Base-by-base conservation (phyloP, 495 filamentous ascomycete species). In the Xylaria castorea region DNA sequence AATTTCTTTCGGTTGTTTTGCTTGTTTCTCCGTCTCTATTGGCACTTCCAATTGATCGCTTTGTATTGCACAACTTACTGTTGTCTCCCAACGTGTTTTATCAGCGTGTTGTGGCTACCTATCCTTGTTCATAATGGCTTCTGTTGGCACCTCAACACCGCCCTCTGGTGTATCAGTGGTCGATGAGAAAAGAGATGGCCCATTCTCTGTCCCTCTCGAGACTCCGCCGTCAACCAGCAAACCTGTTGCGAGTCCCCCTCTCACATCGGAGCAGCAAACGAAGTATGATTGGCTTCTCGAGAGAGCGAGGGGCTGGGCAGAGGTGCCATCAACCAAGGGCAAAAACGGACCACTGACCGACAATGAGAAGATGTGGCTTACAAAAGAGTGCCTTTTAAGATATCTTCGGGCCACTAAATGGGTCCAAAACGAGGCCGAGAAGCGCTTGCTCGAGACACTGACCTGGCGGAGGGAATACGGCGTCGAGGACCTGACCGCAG, bases 361-460 rank as follows among this genome's bases (percentile, higher is more conserved):
- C 42, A 85, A 86, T 60, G 96, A 99, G 84, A 91, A 87, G 77
- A 89, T 97, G 83, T 99, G 92, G 89, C 86, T 98, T 68, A 97
- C 94, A 20, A 89, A 90, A 61, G 96, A 98, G 78, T 98, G 95
- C 80, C 87, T 98, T 1, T 86, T 98, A 16, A 93, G 96, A 75
- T 99, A 96, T 78, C 88, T 99, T 53, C 92, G 96, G 71, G 96
- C 96, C 3, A 92, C 93, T 38, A 98, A 97, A 81, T 98, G 96
- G 96, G 87, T 91, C 75, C 83, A 90, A 32, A 80, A 88, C 50
- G 90, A 94, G 25, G 91, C 95, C n/a, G 86, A 90, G 75, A 91
- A 90, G 74, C 91, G 96, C 0, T 79, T 99, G 20, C 90, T 91
- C 70, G 87, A 86, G 25, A 98, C 95, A 0, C 83, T 98, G 30